Conservation (phyloP, 2,329 filamentous ascomycete species). For the Aspergillus fumigatiaffinis region DNA sequence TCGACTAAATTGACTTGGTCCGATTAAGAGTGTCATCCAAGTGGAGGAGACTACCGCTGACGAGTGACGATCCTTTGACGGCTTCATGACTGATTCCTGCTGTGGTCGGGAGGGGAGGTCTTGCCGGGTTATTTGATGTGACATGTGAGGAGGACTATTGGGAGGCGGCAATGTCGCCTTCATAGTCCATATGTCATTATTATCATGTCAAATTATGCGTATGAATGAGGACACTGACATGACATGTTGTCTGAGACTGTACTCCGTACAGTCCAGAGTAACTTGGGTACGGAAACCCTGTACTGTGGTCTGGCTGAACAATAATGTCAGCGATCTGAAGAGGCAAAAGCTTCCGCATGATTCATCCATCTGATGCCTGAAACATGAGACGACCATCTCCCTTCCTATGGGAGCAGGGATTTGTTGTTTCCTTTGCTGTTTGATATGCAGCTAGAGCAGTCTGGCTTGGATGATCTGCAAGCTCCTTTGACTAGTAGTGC, state of each 20-base stretch:
- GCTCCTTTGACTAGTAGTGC: background rate
- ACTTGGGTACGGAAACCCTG: background rate
- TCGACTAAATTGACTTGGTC: background rate
- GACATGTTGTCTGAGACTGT: too few species aligned
- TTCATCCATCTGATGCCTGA: background rate
- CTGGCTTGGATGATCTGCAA: background rate
- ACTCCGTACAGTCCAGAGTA: too few species aligned
- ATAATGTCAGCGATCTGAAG: background rate
- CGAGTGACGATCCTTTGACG: background rate
- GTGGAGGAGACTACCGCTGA: background rate
- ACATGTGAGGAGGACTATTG: background rate
- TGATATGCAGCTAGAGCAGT: background rate
- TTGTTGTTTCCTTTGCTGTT: background rate
- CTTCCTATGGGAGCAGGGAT: background rate
- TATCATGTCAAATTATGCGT: too few species aligned
- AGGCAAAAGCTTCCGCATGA: background rate
- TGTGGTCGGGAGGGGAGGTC: too few species aligned
- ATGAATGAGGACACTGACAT: too few species aligned
- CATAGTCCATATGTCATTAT: too few species aligned
- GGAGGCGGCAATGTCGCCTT: background rate
- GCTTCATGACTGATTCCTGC: background rate
- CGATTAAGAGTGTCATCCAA: background rate
- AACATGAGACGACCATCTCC: background rate
- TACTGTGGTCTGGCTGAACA: background rate
- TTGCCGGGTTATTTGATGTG: background rate